Evolutionary conservation across 2,329 filamentous ascomycete species (phyloP).

Genomic region (Juglanconis juglandina): DNA sequence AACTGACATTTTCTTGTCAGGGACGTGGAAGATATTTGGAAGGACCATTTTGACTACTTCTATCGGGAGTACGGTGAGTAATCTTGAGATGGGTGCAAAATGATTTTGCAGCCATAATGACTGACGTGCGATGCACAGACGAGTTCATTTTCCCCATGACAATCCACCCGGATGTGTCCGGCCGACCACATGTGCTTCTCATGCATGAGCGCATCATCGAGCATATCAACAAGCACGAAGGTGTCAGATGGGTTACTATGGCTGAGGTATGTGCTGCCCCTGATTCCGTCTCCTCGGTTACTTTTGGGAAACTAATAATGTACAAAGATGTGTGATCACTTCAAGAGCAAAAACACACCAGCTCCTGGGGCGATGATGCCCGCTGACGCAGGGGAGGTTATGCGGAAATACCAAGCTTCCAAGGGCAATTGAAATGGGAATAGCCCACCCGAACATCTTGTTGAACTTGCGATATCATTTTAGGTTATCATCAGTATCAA

Average conservation of each 20-base stretch:
- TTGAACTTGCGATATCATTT: not conserved
- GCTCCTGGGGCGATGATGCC: conserved; percentile 15
- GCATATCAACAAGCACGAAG: conserved; percentile 19
- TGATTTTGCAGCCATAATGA: not conserved
- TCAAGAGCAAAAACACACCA: conserved; percentile 18
- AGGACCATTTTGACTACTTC: conserved; percentile 68
- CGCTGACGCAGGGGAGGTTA: conserved; percentile 11
- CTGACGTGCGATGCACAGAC: conserved; percentile 28
- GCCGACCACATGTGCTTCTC: conserved; percentile 66
- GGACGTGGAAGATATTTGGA: conserved; percentile 63
- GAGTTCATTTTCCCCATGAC: conserved; percentile 76
- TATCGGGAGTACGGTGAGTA: conserved; percentile 61
- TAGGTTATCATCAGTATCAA: too few species aligned
- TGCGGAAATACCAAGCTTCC: conserved; percentile 8
- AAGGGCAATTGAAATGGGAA: not conserved
- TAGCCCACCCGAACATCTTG: not conserved
- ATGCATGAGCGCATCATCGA: conserved; percentile 61
- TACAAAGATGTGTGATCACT: conserved; percentile 16
- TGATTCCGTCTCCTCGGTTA: not conserved
- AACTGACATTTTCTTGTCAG: conserved; percentile 28
- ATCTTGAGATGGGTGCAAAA: not conserved
- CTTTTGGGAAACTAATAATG: not conserved
- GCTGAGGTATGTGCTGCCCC: conserved; percentile 6
- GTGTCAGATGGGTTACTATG: conserved; percentile 18
- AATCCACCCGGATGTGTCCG: conserved; percentile 70